Conservation (phyloP, 768 basidiomycete species). For the Termitomyces sp. region DNA sequence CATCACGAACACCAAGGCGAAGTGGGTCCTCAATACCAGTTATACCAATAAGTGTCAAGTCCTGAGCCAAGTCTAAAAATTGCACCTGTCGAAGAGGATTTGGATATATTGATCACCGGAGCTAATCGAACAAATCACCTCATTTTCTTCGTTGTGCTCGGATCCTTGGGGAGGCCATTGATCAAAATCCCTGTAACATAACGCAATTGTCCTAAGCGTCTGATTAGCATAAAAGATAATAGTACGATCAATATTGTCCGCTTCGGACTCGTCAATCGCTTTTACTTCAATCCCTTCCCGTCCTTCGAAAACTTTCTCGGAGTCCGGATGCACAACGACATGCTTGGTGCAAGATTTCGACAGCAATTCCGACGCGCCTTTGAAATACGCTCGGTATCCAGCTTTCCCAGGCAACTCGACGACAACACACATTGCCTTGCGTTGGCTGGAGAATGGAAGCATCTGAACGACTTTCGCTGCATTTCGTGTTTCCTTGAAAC, state of each 20-base stretch:
- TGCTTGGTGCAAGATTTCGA: conserved; percentile 69
- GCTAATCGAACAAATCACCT: conserved; percentile 32
- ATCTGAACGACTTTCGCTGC: conserved; percentile 65
- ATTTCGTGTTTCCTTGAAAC: conserved; percentile 65
- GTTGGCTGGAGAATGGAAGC: conserved; percentile 90
- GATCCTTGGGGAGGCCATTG: conserved; percentile 72
- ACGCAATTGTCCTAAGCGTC: conserved; percentile 86
- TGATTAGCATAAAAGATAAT: conserved; percentile 99
- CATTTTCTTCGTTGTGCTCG: conserved; percentile 35
- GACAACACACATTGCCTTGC: conserved; percentile 94
- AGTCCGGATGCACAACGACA: conserved; percentile 54
- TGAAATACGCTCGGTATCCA: conserved; percentile 62
- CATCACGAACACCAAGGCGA: conserved; percentile 66
- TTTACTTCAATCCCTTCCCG: conserved; percentile 42
- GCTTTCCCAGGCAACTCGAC: conserved; percentile 48
- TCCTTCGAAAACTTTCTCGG: conserved; percentile 13
- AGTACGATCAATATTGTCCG: conserved; percentile 83
- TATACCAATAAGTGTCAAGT: conserved; percentile 84
- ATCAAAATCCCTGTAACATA: conserved; percentile 87
- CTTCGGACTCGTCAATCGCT: conserved; percentile 58
- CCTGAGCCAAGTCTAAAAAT: conserved; percentile 60
- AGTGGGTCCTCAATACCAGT: conserved; percentile 96
- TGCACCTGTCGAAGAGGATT: conserved; percentile 41
- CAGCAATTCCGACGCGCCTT: conserved; percentile 93
- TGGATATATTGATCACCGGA: not conserved